Evolutionary conservation across 768 basidiomycete genomes (phyloP).

Genomic region (Podaxis carcinomalis): DNA sequence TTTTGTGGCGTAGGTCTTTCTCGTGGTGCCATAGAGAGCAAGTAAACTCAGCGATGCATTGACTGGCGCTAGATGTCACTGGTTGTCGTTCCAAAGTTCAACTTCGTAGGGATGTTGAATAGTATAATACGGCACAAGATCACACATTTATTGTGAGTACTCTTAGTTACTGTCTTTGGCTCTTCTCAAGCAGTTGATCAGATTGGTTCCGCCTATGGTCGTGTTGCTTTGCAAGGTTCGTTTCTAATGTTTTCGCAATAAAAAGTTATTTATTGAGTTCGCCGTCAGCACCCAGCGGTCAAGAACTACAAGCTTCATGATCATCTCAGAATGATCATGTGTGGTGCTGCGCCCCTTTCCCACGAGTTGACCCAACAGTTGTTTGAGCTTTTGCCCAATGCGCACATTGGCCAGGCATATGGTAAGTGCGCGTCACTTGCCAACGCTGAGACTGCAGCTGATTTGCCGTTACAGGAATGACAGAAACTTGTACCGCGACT

Average conservation of each 20-base stretch:
- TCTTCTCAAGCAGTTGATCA: constrained; percentile 16
- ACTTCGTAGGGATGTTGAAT: constrained; percentile 54
- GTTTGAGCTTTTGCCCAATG: constrained; percentile 44
- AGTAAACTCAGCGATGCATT: not conserved
- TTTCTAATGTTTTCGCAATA: not conserved
- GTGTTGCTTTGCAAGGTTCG: constrained; percentile 54
- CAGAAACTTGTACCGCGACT: constrained; percentile 54
- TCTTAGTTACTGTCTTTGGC: not conserved
- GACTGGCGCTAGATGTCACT: constrained; percentile 36
- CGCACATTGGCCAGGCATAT: constrained; percentile 55
- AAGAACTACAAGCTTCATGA: constrained; percentile 44
- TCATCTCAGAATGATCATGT: constrained; percentile 43
- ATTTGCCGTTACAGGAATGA: constrained; percentile 46
- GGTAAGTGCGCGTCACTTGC: constrained; percentile 27
- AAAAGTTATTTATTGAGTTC: not conserved
- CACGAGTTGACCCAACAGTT: constrained; percentile 48
- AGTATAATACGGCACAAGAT: constrained; percentile 58
- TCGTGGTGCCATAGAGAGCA: not conserved
- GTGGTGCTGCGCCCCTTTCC: constrained; percentile 57
- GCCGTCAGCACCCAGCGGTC: constrained; percentile 42
- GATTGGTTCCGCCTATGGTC: constrained; percentile 55
- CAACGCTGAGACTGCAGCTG: not conserved
- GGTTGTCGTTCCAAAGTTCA: constrained; percentile 61
- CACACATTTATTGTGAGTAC: constrained; percentile 43
- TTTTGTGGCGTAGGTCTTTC: constrained; percentile 44